Conservation (phyloP, 305 asterid genomes). For the Fraxinus paxiana region DNA sequence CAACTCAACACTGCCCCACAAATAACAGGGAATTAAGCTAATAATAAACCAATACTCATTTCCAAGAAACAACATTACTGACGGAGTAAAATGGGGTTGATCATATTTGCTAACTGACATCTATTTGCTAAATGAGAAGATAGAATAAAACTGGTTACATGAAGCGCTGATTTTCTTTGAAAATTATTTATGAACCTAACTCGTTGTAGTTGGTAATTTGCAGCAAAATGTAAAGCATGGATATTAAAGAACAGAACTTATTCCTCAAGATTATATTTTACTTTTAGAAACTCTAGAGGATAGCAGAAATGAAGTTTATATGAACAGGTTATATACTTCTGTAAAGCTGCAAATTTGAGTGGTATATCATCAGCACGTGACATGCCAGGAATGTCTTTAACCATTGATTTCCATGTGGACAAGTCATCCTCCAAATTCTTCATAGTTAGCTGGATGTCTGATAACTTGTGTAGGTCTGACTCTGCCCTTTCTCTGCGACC, state of each 20-base stretch:
- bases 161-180: conserved; percentile 15
- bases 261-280: conserved; percentile 12
- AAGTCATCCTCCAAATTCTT: conserved; percentile 69
- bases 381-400: conserved; percentile 80
- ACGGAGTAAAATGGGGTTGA: background rate
- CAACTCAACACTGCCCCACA: conserved; percentile 23
- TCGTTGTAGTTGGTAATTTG: background rate
- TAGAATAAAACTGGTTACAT: conserved; percentile 14
- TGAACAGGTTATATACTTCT: conserved; percentile 48
- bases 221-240: conserved; percentile 7
- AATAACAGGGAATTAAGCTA: background rate
- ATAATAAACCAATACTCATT: background rate
- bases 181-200: conserved; percentile 1
- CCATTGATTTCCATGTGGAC: conserved; percentile 66
- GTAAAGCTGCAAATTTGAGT: conserved; percentile 61
- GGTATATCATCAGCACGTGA: conserved; percentile 76
- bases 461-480: conserved; percentile 57
- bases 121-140: conserved; percentile 1
- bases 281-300: conserved; percentile 10
- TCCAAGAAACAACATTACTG: background rate
- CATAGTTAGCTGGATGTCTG: conserved; percentile 47
- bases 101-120: conserved; percentile 10
- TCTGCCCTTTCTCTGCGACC: conserved; percentile 75
- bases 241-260: background rate
- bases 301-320: conserved; percentile 14